Base-by-base conservation (phyloP, 495 filamentous ascomycete species). In the Daldinia concentrica region DNA sequence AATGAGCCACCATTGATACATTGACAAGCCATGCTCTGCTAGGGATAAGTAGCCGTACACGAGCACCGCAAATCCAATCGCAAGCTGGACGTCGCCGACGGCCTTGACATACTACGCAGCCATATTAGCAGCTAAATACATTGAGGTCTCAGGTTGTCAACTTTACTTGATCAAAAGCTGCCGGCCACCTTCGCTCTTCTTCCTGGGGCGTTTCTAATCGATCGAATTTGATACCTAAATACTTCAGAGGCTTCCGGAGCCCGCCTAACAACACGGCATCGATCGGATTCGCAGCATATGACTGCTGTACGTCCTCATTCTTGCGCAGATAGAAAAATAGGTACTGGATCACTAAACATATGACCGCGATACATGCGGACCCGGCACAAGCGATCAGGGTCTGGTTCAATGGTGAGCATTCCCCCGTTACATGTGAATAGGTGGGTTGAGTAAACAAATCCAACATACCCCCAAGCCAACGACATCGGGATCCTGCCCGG, bases 1-100 rank as follows among this genome's bases (percentile, higher is more conserved):
- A 41, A 74, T 70, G n/a, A 74, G 72, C 72, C 72, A 74, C 72
- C 72, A 74, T 32, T 71, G 63, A 57, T 74, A 74, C 59, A 74
- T 65, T 24, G 67, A 71, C 55, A 74, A 51, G 43, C 72, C 72
- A 32, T 67, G 66, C 34, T 66, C 62, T 14, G 48, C 15, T 30
- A 74, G 41, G 15, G 72, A 55, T 11, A 58, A 34, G 56, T 71
- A 67, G 27, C 63, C 72, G 37, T 68, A 74, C 14, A 32, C 55
- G 45, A 74, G 68, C 45, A 74, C 27, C 8, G 72, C 63, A 37
- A 71, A 64, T 30, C 72, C 72, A 24, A 66, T 68, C 30, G 67
- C 72, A 32, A 74, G 72, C 59, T 74, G 72, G 24, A 71, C 64
- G n/a, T 74, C 72, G 22, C 67, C 72, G 12, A 74, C n/a, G n/a